Base-by-base conservation (phyloP, 164 flowering plant species). In the Tetrastigma voinierianum region DNA sequence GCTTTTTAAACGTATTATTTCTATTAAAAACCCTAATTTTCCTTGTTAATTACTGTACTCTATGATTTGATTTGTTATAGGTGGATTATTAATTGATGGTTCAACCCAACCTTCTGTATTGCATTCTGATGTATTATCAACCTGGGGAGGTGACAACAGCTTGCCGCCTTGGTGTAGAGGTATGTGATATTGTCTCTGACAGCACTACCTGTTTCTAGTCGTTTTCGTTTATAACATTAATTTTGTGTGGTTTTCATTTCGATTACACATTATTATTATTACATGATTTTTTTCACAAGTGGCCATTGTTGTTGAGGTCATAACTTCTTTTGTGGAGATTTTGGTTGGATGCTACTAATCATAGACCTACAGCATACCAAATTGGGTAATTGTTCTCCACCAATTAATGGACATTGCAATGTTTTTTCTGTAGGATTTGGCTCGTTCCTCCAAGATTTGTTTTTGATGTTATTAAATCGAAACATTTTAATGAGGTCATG, bases 261-360 rank as follows among this genome's bases (percentile, higher is more conserved):
- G 51, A 46, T 13, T 40, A 46, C 51, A 52, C 13, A 14, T 66
- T 54, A 62, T 44, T 51, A 48, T 66, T 40, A 17, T 66, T 61
- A n/a, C 63, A 20, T 59, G 21, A 57, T 68, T 1, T n/a, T n/a
- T n/a, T n/a, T 46, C 40, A 49, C 67, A 93, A 97, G 97, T 91
- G 58, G 97, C 98, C 17, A 87, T 94, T 75, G 97, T 94, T 74
- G 83, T 91, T 74, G 98, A 47, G 95, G 96, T 54, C 86, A 97
- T 46, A 94, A 94, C 74, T 88, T 94, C 81, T 94, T 94, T 80
- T 89, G 96, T 77, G 96, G 95, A 68, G 86, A 91, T 19, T 65
- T 95, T 94, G 97, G 98, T 86, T 90, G 15, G 68, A 79, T 65
- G 78, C 88, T 59, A 87, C 91, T 75, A 95, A 95, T 67, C 77